Conservation (phyloP, 1,284 basidiomycete genomes). For the Fomitopsis pinicola region DNA sequence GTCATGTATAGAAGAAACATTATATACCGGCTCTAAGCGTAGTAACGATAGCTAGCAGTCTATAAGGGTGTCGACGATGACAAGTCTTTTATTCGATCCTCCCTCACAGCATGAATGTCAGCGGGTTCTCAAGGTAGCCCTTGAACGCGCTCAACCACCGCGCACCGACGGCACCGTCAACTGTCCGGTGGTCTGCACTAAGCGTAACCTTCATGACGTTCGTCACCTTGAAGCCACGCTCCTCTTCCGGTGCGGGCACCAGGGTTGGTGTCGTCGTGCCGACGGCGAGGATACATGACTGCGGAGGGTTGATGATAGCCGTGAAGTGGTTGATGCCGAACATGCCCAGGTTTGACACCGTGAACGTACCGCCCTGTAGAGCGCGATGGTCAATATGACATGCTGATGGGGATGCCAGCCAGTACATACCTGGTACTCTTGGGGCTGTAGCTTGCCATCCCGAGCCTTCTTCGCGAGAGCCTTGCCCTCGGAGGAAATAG, state of each 20-base stretch:
- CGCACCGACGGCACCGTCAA: conserved; percentile 91
- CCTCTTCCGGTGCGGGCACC: conserved; percentile 85
- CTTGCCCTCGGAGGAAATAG: conserved; percentile 92
- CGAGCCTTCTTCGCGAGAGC: conserved; percentile 91
- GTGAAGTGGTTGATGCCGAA: conserved; percentile 94
- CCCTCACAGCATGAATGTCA: conserved; percentile 84
- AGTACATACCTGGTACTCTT: conserved; percentile 84
- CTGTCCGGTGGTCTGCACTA: conserved; percentile 92
- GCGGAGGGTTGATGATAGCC: conserved; percentile 99
- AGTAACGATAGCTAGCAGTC: conserved; percentile 2
- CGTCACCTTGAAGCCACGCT: conserved; percentile 89
- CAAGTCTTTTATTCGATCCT: conserved; percentile 1
- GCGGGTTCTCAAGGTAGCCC: conserved; percentile 94
- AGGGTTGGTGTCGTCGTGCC: conserved; percentile 86
- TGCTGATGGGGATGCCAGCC: neutral
- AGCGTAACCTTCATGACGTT: conserved; percentile 97
- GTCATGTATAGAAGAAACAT: neutral
- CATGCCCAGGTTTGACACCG: conserved; percentile 99
- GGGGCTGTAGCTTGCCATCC: conserved; percentile 92
- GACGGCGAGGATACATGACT: conserved; percentile 96
- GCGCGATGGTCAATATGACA: neutral
- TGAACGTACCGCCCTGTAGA: conserved; percentile 90
- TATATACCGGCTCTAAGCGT: conserved; percentile 4
- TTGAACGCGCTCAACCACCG: conserved; percentile 94
- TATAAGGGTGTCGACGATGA: conserved; percentile 2